Evolutionary conservation across 2,329 filamentous ascomycete genomes (phyloP).

Genomic region (Fusarium subtropicale): DNA sequence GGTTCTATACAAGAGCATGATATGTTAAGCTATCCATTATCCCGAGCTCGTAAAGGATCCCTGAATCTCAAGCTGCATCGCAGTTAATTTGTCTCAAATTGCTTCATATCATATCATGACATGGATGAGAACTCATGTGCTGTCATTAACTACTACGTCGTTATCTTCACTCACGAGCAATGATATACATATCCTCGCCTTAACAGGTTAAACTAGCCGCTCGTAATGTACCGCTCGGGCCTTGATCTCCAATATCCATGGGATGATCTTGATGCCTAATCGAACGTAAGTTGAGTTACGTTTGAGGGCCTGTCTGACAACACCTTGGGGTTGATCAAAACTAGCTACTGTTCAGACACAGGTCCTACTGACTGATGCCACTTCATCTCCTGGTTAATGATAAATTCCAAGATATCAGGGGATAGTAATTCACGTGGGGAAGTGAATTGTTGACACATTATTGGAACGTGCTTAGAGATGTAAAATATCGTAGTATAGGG

Average conservation of each 20-base stretch:
- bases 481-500: background rate
- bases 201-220: too few relatives aligned
- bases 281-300: background rate
- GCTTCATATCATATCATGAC: background rate
- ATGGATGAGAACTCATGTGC: background rate
- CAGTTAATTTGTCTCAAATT: background rate
- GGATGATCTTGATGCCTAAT: background rate
- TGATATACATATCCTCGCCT: too few relatives aligned
- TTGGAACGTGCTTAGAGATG: background rate
- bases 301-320: too few relatives aligned
- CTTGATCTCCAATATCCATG: background rate
- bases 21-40: background rate
- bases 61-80: background rate
- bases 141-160: background rate
- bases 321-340: background rate
- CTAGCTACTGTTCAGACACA: background rate
- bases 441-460: background rate
- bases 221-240: too few relatives aligned
- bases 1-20: background rate
- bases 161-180: too few relatives aligned
- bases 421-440: background rate
- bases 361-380: too few relatives aligned
- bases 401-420: background rate
- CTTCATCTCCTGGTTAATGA: background rate
- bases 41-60: too few relatives aligned